Evolutionary conservation across 176 grass and related monocot genomes (phyloP).

Genomic region (Musa beccarii): DNA sequence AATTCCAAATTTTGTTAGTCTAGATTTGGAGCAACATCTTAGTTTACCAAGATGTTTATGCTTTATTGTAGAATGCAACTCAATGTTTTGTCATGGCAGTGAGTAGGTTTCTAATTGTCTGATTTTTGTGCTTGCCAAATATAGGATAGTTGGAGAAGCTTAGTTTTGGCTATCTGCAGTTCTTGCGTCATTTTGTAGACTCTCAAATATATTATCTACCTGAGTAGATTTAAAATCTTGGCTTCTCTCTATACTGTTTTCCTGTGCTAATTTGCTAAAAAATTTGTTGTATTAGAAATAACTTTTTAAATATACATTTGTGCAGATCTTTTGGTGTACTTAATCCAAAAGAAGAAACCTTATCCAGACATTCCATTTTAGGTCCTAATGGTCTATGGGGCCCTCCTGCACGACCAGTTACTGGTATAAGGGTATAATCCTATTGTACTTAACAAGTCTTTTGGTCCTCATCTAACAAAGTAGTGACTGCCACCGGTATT

Average conservation of each 20-base stretch:
- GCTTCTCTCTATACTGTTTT: neutral
- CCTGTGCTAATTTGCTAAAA: neutral
- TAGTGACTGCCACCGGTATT: constrained; percentile 21
- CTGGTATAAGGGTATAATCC: constrained; percentile 68
- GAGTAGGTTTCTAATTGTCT: no score
- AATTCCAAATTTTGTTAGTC: no score
- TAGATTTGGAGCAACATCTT: no score
- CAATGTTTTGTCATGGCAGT: no score
- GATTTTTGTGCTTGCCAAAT: no score
- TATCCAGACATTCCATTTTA: constrained; percentile 97
- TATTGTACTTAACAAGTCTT: constrained; percentile 23
- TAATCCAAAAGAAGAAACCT: constrained; percentile 89
- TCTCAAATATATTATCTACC: no score
- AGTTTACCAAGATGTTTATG: no score
- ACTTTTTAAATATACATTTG: constrained; percentile 21
- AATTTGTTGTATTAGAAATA: neutral
- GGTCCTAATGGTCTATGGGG: constrained; percentile 81
- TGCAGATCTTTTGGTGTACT: constrained; percentile 68
- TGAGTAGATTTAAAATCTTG: no score
- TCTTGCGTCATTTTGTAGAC: no score
- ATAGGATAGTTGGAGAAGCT: no score
- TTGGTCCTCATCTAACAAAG: constrained; percentile 16
- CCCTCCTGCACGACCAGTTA: constrained; percentile 52
- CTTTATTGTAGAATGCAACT: no score
- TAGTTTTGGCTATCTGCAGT: no score